Conservation (phyloP, 495 filamentous ascomycete species). For the Hypoxylon fuscum region DNA sequence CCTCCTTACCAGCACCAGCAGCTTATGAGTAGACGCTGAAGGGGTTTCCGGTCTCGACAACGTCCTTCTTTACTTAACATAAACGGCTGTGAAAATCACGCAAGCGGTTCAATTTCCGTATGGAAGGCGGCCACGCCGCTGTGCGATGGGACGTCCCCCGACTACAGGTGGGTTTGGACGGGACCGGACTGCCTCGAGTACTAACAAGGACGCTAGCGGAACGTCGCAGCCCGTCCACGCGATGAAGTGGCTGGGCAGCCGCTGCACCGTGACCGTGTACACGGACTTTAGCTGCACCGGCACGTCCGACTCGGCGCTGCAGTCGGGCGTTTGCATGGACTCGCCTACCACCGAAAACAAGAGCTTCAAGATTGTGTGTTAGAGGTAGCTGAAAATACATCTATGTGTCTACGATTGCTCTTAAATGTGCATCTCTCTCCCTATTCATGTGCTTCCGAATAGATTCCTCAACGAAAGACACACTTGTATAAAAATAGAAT, state of each 20-base stretch:
- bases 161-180: neutral
- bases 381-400: too few species aligned
- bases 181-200: neutral
- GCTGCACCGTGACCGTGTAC: neutral
- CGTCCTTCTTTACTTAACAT: neutral
- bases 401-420: too few species aligned
- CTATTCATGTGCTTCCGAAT: too few species aligned
- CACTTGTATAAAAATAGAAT: too few species aligned
- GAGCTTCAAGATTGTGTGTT: neutral
- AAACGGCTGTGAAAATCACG: neutral
- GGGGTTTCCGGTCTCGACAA: neutral
- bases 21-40: neutral
- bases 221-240: neutral
- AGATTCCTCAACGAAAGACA: too few species aligned
- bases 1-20: neutral
- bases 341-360: neutral
- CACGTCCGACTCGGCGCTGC: neutral
- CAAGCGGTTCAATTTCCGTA: neutral
- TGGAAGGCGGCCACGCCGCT: neutral
- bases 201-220: neutral
- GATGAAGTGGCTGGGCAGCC: neutral
- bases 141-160: neutral
- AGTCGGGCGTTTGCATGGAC: neutral
- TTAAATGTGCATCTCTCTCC: too few species aligned
- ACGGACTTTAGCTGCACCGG: neutral